These are phyloP conservation scores for Russula olivacea DNA, from an alignment of 768 basidiomycete genomes.

Conservation along the genomic window DNA sequence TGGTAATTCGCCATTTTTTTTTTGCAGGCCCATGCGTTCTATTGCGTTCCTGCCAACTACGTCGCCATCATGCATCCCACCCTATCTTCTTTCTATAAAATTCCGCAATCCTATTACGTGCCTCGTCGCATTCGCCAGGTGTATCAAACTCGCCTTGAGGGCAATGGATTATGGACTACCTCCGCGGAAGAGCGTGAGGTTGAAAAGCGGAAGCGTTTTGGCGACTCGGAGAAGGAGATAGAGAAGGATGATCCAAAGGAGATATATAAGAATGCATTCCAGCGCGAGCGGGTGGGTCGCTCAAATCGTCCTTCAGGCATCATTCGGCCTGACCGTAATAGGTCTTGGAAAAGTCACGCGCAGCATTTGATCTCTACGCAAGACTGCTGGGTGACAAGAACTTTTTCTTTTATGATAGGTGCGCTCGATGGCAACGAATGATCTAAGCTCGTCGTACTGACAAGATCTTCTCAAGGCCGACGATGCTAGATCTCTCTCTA, in stretches of 20 bases:
- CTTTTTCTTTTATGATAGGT: slow-evolving; percentile 52
- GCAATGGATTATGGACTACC: slow-evolving; percentile 56
- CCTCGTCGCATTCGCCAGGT: slow-evolving; percentile 54
- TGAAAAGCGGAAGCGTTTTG: slow-evolving; percentile 39
- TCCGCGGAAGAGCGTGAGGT: slow-evolving; percentile 38
- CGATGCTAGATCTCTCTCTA: slow-evolving; percentile 57
- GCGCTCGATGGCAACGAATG: slow-evolving; percentile 7
- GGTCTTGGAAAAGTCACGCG: slow-evolving; percentile 55
- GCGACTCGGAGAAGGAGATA: slow-evolving; percentile 23
- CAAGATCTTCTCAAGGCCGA: slow-evolving; percentile 39
- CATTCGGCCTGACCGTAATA: slow-evolving; percentile 28
- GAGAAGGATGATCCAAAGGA: slow-evolving; percentile 32
- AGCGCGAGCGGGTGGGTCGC: slow-evolving; percentile 52
- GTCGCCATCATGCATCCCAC: slow-evolving; percentile 46
- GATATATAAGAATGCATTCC: slow-evolving; percentile 51
- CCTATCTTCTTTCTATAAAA: slow-evolving; percentile 50
- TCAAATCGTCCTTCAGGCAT: not conserved
- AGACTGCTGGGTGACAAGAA: slow-evolving; percentile 45
- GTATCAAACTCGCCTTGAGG: slow-evolving; percentile 53
- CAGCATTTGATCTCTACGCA: slow-evolving; percentile 51
- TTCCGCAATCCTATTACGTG: slow-evolving; percentile 72
- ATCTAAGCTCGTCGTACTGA: not conserved
- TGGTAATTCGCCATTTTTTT: slow-evolving; percentile 14
- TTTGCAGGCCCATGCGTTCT: slow-evolving; percentile 55
- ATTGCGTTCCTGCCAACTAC: slow-evolving; percentile 61